These are phyloP conservation scores for Bombardia bombarda DNA, from an alignment of 495 filamentous ascomycete genomes.

Conservation along the genomic window DNA sequence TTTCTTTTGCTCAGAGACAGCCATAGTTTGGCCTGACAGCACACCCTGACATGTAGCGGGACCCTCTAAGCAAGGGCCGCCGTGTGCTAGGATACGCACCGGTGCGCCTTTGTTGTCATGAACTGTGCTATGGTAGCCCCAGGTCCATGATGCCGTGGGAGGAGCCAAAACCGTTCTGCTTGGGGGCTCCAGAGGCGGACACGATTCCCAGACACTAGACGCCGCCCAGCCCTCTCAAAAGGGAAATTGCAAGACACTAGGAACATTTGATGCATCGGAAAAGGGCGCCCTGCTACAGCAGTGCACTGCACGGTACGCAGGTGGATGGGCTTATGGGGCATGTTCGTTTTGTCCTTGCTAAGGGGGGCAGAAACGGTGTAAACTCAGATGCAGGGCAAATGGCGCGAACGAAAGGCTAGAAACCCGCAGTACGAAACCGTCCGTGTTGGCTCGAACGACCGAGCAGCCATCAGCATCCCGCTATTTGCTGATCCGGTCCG, in stretches of 20 bases:
- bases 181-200: neutral
- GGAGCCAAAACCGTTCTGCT: constrained; percentile 1
- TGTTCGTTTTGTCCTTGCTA: constrained; percentile 1
- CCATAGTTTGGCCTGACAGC: constrained; percentile 50
- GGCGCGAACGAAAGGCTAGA: constrained; percentile 4
- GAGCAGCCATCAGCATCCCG: constrained; percentile 6
- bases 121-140: constrained; percentile 1
- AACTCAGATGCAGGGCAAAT: constrained; percentile 15
- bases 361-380: constrained; percentile 12
- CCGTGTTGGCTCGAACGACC: constrained; percentile 5
- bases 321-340: neutral
- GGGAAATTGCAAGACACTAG: constrained; percentile 7
- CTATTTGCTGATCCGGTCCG: constrained; percentile 14
- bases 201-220: constrained; percentile 1
- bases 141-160: constrained; percentile 1
- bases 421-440: constrained; percentile 9
- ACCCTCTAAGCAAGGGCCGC: constrained; percentile 16
- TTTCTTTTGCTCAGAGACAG: constrained; percentile 5
- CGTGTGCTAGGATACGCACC: constrained; percentile 6
- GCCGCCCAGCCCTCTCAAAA: neutral
- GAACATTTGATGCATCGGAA: constrained; percentile 2
- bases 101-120: constrained; percentile 5
- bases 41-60: constrained; percentile 16
- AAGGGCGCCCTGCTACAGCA: neutral
- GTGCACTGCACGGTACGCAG: neutral